Evolutionary conservation across 805 yeast genomes (phyloP), one percentile per base, ranked within the genome.

Genomic region (Candida ficus): DNA sequence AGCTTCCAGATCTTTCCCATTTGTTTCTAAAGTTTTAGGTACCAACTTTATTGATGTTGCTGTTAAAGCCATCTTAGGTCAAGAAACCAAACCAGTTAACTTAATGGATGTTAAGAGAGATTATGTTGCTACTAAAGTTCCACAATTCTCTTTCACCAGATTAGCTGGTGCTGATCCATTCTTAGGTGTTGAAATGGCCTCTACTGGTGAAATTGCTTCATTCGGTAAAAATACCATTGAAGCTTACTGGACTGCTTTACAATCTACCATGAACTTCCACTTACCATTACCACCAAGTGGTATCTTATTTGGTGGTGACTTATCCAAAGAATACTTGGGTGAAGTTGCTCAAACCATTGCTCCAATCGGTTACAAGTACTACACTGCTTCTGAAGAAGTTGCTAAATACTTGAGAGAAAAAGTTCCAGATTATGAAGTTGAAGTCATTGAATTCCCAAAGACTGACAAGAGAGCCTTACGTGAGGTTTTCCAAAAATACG

Each of bases 151-250:
- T 7, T 93, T 93, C 73, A 90, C 98, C 29, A 82, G 99, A 71
- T 75, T 93, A 58, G 97, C 98, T 16, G 99, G 99, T 52, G 99
- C 99, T 37, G 99, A 93, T 66, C 99, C 99, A 49, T 90, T 86
- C 75, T 74, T 93, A 60, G 99, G 99, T 49, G 99, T 93, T 52
- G 99, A 93, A 71, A 93, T 93, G 99, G 83, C 98, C 7, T 90
- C 98, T 11, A 93, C 99, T 38, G 99, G 99, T 66, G 99, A 93
- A 70, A 85, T 93, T 61, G 99, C 99, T 23, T 86, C 96, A 62
- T 93, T 93, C 61, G 99, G 99, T 54, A 71, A 71, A 47, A 83
- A 87, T 64, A 63, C 83, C 47, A 56, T 75, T 42, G 98, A 93
- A 67, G 96, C 98, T 27, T 93, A 93, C 76, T 93, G 98, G 98